Base-by-base conservation (phyloP, 805 yeast species). In the Wickerhamiella alocasiicola region DNA sequence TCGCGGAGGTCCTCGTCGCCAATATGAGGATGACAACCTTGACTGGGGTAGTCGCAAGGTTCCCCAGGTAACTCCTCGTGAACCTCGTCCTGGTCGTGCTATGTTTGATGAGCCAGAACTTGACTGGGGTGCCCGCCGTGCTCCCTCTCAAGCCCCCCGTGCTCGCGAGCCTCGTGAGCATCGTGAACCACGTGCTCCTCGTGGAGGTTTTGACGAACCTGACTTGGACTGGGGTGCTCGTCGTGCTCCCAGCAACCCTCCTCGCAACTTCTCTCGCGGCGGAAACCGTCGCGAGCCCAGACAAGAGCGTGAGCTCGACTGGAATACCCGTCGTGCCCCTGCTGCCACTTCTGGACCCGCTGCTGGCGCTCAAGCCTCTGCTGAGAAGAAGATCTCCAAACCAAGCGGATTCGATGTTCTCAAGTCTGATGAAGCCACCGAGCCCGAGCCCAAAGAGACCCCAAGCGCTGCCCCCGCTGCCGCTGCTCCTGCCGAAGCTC, bases 271-370 rank as follows among this genome's bases (percentile, higher is more conserved):
- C 26, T 7, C 7, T 11, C 26, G 26, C 11, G 26, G 26, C 26
- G 26, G 26, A 13, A 17, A 15, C 23, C 16, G 24, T 5, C 39
- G 32, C 32, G 31, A 17, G 18, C 31, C 30, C 32, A 23, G 16
- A 28, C 31, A 67, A 50, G 76, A 68, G 52, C 72, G 74, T 35
- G 72, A 73, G 24, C 60, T 75, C 41, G 83, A 79, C 59, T 50
- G 54, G 54, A 23, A 36, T 17, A 30, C 32, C n/a, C 51, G 53
- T 34, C 36, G 36, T 21, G 36, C 30, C 25, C 46, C 45, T 26
- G 35, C 47, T 28, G 35, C 20, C 43, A 28, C 43, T 29, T 36
- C 21, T 25, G 31, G 23, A 37, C 18, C 27, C 23, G 23, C 23
- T 13, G 19, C 32, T n/a, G 40, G 46, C 19, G 46, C 49, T 23